Evolutionary conservation across 2,329 filamentous ascomycete genomes (phyloP), one percentile per base, ranked within the genome.

Genomic region (Fusarium algeriense): DNA sequence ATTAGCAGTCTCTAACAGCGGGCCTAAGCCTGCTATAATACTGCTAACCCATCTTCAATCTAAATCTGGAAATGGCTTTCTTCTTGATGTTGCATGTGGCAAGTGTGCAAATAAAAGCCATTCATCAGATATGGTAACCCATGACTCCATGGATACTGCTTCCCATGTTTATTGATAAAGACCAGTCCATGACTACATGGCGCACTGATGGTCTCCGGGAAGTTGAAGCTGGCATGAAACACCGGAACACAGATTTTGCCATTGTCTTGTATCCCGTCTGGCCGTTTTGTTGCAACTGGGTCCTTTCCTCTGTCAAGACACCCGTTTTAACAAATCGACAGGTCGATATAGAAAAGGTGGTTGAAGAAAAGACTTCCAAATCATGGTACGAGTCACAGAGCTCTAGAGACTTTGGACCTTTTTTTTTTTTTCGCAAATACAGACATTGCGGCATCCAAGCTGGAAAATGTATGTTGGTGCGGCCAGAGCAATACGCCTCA

Each of bases 11-110:
- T 8, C 48, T 71, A 71, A 71, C 69, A 73, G 37, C 20, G 49
- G 32, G 9, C 1, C 30, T 9, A 6, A 13, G 2, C 6, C 20
- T 13, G 19, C 20, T 69, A 67, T 61, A 49, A 35, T 6, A 2
- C 3, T 17, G 30, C 53, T 62, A 71, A 60, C 44, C 43, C 32
- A 38, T 15, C 9, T 30, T 44, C 9, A 17, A 44, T 41, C 38
- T 40, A 49, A 37, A 59, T 49, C n/a, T 43, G 45, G 53, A 54
- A 26, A 11, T 46, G 34, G 35, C 50, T 52, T 56, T 37, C 55
- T 37, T 55, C 20, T 38, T 20, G 46, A 45, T 60, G 23, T 41
- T 54, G 55, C 60, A 70, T 71, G 69, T 71, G 69, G 66, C 60
- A 56, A 59, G 23, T 46, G 35, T 45, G 38, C 46, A 14, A 60